Conservation (phyloP, 768 basidiomycete genomes). For the Leccinum obscurum region DNA sequence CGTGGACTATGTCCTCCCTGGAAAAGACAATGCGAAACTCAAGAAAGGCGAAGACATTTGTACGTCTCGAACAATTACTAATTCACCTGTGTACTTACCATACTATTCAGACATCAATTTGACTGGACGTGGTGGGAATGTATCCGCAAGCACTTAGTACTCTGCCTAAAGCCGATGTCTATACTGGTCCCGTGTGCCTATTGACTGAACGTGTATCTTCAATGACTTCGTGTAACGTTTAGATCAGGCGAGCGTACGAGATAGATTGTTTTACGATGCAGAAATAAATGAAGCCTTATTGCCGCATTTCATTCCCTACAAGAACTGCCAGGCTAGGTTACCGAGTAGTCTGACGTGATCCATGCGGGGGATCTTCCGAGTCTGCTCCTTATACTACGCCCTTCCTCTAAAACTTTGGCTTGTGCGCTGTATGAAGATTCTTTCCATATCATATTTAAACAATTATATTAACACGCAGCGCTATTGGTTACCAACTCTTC, state of each 20-base stretch:
- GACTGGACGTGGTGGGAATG: conserved; percentile 97
- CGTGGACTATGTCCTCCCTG: conserved; percentile 67
- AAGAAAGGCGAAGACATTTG: conserved; percentile 84
- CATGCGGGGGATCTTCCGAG: conserved; percentile 63
- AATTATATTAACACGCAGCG: conserved; percentile 38
- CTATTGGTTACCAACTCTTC: too few relatives aligned
- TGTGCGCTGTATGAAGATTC: conserved; percentile 8
- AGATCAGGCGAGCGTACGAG: conserved; percentile 16
- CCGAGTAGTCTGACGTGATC: not conserved
- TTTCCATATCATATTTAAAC: conserved; percentile 28
- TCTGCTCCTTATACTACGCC: conserved; percentile 42
- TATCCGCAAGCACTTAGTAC: conserved; percentile 82
- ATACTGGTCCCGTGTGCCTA: conserved; percentile 8
- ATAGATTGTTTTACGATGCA: conserved; percentile 14
- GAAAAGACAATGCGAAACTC: conserved; percentile 85
- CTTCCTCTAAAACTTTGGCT: not conserved
- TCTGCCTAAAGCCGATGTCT: conserved; percentile 44
- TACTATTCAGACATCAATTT: conserved; percentile 82
- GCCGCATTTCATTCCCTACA: not conserved
- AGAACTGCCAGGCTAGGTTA: not conserved
- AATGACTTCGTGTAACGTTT: conserved; percentile 9
- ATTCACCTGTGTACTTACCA: conserved; percentile 3
- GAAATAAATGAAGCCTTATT: conserved; percentile 11
- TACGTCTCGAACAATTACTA: conserved; percentile 42
- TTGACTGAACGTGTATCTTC: conserved; percentile 18